Percentiles rank a stretch among this genome's conserved stretches.
These are phyloP conservation scores for Aureobasidium sp. DNA, from an alignment of 2,329 filamentous ascomycete species.

Conservation along the genomic window DNA sequence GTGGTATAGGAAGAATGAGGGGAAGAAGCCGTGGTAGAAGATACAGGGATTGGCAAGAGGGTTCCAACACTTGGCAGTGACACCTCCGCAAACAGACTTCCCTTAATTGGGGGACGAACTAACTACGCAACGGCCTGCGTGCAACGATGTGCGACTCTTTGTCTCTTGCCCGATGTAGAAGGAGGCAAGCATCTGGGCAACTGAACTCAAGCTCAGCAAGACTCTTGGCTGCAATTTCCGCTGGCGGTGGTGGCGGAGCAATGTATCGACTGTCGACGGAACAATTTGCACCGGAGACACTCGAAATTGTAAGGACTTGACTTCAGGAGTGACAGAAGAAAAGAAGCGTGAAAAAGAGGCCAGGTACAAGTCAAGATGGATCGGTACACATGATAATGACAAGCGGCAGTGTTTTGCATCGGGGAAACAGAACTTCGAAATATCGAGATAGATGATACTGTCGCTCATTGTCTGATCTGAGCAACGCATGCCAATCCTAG, in stretches of 20 bases:
- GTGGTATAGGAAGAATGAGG: not conserved
- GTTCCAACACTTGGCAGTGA: not conserved
- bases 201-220: not conserved
- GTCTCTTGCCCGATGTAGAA: not conserved
- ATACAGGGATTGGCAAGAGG: not conserved
- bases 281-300: not conserved
- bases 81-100: too few species aligned
- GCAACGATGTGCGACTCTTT: not conserved
- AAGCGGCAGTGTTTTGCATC: too few species aligned
- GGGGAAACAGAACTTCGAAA: too few species aligned
- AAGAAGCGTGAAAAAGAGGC: too few species aligned
- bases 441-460: too few species aligned
- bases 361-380: too few species aligned
- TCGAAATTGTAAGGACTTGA: not conserved
- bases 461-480: too few species aligned
- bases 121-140: not conserved
- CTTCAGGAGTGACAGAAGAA: not conserved
- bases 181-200: conserved; percentile 1
- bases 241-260: not conserved
- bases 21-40: not conserved
- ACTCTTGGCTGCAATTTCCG: not conserved
- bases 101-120: not conserved
- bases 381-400: too few species aligned
- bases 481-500: too few species aligned
- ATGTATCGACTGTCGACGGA: too few species aligned